Base-by-base conservation (phyloP, 345 rosid species). In the Camelina neglecta region DNA sequence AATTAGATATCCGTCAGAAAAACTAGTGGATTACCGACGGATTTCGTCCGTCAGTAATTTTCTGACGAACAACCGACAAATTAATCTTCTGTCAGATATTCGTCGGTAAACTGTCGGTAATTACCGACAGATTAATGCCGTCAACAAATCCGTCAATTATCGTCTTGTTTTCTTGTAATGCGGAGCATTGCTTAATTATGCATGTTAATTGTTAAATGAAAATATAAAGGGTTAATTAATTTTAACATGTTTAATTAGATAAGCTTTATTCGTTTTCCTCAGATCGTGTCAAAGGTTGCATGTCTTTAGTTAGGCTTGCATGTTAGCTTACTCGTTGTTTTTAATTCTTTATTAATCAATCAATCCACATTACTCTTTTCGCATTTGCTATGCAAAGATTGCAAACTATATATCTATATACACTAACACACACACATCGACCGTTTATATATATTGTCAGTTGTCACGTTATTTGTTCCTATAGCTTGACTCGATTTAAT, bases 211-310 rank as follows among this genome's bases (percentile, higher is more conserved):
- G 31, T 29, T 29, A 29, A 29, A 62, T 51, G 15, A 26, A 49
- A 61, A 62, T 16, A 42, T 16, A 72, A 53, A 73, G 36, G 42
- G 42, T 29, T 29, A 29, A 29, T 26, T 38, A 55, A 42, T 42
- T n/a, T 6, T 50, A 61, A 72, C 44, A 62, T 62, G 57, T 70
- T 29, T 29, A 29, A 29, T 65, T 60, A 18, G 18, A 45, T 65
- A 23, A 57, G 60, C 45, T 49, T 67, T 68, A 75, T 68, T 75
- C 48, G 74, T 20, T 41, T 49, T 45, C 56, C 65, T 8, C 31
- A 62, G 79, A 68, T 67, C 74, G 69, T 68, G 57, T 68, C 69
- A 75, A 75, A 68, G 74, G 74, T 68, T 75, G 69, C 57, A 75
- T 60, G 64, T 51, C 79, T 68, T 60, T 68, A 60, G 66, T 58